These are phyloP conservation scores for Zygotorulaspora mrakii DNA, from an alignment of 1,139 yeast species.

Conservation along the genomic window DNA sequence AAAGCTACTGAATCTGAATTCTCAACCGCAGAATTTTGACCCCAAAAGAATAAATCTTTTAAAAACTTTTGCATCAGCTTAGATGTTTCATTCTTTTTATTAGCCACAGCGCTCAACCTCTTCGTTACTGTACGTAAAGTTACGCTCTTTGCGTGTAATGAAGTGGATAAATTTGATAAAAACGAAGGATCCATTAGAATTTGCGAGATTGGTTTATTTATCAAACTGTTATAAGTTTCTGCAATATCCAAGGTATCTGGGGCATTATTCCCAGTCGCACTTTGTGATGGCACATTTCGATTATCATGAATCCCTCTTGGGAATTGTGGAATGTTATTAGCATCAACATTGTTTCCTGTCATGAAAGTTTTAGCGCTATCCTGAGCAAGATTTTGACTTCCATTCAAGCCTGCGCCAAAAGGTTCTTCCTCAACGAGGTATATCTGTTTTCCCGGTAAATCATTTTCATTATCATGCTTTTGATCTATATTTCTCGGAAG, in stretches of 20 bases:
- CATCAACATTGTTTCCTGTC: conserved; percentile 19
- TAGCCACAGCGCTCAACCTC: conserved; percentile 24
- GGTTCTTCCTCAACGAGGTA: conserved; percentile 2
- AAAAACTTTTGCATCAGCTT: conserved; percentile 26
- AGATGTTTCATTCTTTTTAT: conserved; percentile 22
- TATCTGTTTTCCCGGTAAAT: conserved; percentile 1
- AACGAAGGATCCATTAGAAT: conserved; percentile 10
- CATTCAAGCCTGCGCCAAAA: neutral
- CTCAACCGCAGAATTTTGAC: conserved; percentile 21
- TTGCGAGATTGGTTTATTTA: conserved; percentile 11
- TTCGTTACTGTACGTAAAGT: conserved; percentile 23
- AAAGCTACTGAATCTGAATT: conserved; percentile 22
- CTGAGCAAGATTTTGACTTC: conserved; percentile 3
- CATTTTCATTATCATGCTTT: neutral
- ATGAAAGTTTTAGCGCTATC: conserved; percentile 27
- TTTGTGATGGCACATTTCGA: neutral
- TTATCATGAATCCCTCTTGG: conserved; percentile 5
- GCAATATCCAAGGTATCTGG: neutral
- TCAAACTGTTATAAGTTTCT: neutral
- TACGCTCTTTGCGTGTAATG: conserved; percentile 12
- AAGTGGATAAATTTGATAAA: conserved; percentile 11
- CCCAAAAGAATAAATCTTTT: conserved; percentile 27
- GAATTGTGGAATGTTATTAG: conserved; percentile 15
- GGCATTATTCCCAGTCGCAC: too few relatives aligned
- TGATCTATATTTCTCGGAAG: neutral